Conservation (phyloP, 2,329 filamentous ascomycete genomes). For the Colletotrichum trifolii region DNA sequence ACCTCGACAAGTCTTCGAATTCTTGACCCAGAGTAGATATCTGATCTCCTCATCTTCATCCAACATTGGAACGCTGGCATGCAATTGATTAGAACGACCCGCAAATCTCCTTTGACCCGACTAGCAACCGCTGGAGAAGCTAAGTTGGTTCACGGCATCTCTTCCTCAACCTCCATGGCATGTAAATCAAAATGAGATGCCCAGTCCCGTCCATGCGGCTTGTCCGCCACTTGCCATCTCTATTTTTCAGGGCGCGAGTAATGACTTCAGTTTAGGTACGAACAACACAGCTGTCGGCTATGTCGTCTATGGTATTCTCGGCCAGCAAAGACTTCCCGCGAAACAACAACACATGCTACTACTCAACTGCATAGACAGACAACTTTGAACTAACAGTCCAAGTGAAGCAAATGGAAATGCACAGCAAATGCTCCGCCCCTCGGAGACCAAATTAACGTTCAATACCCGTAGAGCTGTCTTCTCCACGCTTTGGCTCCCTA, state of each 20-base stretch:
- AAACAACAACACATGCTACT: neutral
- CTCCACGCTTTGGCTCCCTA: constrained; percentile 17
- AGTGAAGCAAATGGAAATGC: neutral
- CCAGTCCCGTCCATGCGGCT: neutral
- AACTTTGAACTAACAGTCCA: neutral
- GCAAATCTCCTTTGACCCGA: neutral
- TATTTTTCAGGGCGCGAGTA: neutral
- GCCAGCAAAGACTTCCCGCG: constrained; percentile 4
- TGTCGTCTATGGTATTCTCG: neutral
- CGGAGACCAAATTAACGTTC: constrained; percentile 20
- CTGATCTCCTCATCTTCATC: too few relatives aligned
- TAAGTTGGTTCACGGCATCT: constrained; percentile 1
- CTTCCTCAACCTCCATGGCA: neutral
- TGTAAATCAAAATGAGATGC: neutral
- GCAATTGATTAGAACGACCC: too few relatives aligned
- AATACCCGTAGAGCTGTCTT: constrained; percentile 23
- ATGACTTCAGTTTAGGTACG: neutral
- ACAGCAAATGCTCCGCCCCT: constrained; percentile 18
- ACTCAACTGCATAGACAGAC: too few relatives aligned
- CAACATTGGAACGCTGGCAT: too few relatives aligned
- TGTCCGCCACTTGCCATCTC: neutral
- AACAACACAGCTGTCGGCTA: neutral
- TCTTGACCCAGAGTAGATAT: too few relatives aligned
- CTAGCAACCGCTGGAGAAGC: neutral
- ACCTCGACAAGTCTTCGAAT: too few relatives aligned